These are phyloP conservation scores for Selenicereus undatus DNA, from an alignment of 148 eudicot genomes.

Conservation along the genomic window DNA sequence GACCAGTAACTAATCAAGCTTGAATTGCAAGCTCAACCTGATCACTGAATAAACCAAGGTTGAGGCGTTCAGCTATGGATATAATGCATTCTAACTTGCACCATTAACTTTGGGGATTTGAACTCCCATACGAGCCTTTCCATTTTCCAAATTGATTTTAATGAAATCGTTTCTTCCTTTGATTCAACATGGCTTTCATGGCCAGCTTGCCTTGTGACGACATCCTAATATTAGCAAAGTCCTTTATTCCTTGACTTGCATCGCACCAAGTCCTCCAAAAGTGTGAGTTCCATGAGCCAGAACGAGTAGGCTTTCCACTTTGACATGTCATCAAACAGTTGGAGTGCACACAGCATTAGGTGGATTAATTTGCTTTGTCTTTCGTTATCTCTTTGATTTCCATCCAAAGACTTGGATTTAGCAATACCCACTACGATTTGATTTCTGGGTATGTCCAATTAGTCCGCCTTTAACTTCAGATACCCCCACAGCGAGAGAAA, in stretches of 20 bases:
- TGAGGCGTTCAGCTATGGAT: not conserved
- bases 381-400: not conserved
- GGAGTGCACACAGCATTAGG: not conserved
- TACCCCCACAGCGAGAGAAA: not conserved
- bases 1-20: not conserved
- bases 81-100: not conserved
- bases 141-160: not conserved
- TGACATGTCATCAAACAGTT: conserved; percentile 12
- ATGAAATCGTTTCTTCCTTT: not conserved
- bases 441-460: not conserved
- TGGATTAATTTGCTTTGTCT: not conserved
- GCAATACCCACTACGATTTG: not conserved
- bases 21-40: not conserved
- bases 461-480: not conserved
- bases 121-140: not conserved
- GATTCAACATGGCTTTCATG: not conserved
- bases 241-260: not conserved
- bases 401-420: not conserved
- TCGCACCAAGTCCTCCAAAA: not conserved
- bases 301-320: not conserved
- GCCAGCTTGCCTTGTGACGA: not conserved
- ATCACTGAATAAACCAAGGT: not conserved
- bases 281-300: not conserved
- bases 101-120: not conserved
- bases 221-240: no score